Evolutionary conservation across 108 stramenopile species (phyloP).

Genomic region (Pseudonitzschia multiseries): DNA sequence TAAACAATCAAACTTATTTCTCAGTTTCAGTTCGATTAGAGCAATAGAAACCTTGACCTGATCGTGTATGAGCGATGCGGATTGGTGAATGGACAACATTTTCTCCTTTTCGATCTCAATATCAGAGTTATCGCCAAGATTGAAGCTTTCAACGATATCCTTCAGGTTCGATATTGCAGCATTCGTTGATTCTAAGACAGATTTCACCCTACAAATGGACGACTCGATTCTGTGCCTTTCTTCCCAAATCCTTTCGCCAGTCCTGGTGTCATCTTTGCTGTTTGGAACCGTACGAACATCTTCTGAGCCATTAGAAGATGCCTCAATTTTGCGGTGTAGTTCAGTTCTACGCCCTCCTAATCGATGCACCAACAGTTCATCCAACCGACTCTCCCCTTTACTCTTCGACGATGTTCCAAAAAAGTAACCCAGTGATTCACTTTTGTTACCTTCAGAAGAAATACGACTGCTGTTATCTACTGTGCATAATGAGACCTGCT

Average conservation of each 20-base stretch:
- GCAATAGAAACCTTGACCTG: conserved; percentile 45
- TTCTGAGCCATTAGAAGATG: conserved; percentile 22
- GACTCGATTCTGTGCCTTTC: conserved; percentile 34
- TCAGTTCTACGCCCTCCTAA: conserved; percentile 26
- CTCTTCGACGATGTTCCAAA: neutral
- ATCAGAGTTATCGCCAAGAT: conserved; percentile 21
- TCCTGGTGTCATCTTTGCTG: neutral
- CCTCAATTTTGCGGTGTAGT: conserved; percentile 27
- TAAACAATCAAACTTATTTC: conserved; percentile 39
- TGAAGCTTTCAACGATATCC: conserved; percentile 26
- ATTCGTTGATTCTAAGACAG: conserved; percentile 39
- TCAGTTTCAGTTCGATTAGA: conserved; percentile 47
- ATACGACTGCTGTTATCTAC: neutral
- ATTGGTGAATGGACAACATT: conserved; percentile 41
- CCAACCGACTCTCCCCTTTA: neutral
- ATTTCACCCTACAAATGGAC: conserved; percentile 33
- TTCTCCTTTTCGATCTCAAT: conserved; percentile 29
- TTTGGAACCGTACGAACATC: conserved; percentile 15
- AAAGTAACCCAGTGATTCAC: neutral
- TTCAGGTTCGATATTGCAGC: conserved; percentile 31
- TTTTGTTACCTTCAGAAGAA: neutral
- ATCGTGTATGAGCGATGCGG: conserved; percentile 41
- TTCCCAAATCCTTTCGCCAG: conserved; percentile 21
- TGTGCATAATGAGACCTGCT: neutral
- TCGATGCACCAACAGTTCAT: neutral